Percentiles rank a stretch among this genome's conserved stretches.
These are phyloP conservation scores for Penicillium soppii DNA, from an alignment of 495 filamentous ascomycete genomes.

Conservation along the genomic window DNA sequence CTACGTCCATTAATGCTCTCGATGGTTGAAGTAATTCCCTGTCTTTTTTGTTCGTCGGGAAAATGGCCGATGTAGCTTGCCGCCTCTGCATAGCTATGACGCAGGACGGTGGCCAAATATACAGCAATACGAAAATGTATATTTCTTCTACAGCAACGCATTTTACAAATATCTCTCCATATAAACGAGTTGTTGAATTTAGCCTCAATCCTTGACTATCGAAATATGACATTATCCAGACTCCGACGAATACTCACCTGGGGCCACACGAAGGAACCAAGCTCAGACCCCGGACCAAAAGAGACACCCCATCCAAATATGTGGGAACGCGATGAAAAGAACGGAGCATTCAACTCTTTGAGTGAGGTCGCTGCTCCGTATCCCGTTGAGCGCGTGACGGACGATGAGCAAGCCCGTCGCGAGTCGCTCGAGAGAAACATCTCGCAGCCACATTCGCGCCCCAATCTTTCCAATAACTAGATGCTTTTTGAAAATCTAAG, in stretches of 20 bases:
- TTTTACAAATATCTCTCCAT: not conserved
- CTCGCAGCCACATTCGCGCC: not conserved
- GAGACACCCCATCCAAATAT: not conserved
- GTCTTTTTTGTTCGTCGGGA: not conserved
- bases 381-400: not conserved
- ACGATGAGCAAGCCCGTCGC: not conserved
- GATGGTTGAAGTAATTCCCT: too few relatives aligned
- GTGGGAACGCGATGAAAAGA: not conserved
- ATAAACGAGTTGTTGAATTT: not conserved
- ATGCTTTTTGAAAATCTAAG: not conserved
- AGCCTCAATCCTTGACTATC: not conserved
- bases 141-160: not conserved
- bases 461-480: constrained; percentile 4
- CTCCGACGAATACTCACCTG: not conserved
- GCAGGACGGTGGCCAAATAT: not conserved
- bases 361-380: not conserved
- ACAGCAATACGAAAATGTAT: not conserved
- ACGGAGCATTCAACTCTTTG: not conserved
- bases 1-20: too few relatives aligned
- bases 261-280: not conserved
- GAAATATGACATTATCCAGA: not conserved
- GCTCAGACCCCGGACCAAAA: not conserved
- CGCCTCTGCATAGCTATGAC: not conserved
- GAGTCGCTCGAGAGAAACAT: not conserved
- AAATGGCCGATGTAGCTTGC: not conserved